Evolutionary conservation across 768 basidiomycete species (phyloP).

Genomic region (Rhizopogon vesiculosus): DNA sequence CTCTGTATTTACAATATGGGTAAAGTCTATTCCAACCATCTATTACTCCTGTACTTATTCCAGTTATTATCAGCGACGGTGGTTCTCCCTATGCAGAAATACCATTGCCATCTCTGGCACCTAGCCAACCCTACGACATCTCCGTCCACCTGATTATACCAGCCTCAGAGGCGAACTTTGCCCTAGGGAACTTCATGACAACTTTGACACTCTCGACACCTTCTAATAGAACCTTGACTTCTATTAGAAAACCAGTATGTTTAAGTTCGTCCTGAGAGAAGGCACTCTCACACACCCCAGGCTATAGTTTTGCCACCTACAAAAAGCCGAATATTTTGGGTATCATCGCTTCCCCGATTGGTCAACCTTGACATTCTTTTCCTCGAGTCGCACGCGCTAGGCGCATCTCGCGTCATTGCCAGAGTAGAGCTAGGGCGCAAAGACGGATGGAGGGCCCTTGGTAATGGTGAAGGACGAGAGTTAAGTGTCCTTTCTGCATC

Average conservation of each 20-base stretch:
- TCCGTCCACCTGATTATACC: conserved; percentile 65
- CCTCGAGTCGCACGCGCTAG: conserved; percentile 47
- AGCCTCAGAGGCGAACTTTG: conserved; percentile 59
- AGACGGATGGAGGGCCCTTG: conserved; percentile 69
- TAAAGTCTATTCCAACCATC: conserved; percentile 28
- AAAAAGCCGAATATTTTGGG: conserved; percentile 23
- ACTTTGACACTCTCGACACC: conserved; percentile 53
- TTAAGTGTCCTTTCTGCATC: conserved; percentile 60
- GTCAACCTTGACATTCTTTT: conserved; percentile 52
- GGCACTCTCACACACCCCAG: conserved; percentile 31
- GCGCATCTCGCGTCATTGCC: conserved; percentile 47
- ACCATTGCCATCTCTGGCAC: conserved; percentile 44
- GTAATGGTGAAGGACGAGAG: conserved; percentile 68
- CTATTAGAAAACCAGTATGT: conserved; percentile 64
- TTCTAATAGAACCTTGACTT: conserved; percentile 58
- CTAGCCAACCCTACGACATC: conserved; percentile 71
- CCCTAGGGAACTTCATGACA: conserved; percentile 84
- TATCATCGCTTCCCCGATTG: conserved; percentile 36
- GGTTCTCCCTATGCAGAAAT: conserved; percentile 57
- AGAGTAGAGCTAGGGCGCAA: conserved; percentile 66
- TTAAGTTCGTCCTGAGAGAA: neutral
- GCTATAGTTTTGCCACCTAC: conserved; percentile 50
- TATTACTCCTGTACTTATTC: neutral
- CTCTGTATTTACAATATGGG: conserved; percentile 79
- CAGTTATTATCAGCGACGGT: conserved; percentile 46